Conservation (phyloP, 2,329 filamentous ascomycete species). For the Penicillium palitans region DNA sequence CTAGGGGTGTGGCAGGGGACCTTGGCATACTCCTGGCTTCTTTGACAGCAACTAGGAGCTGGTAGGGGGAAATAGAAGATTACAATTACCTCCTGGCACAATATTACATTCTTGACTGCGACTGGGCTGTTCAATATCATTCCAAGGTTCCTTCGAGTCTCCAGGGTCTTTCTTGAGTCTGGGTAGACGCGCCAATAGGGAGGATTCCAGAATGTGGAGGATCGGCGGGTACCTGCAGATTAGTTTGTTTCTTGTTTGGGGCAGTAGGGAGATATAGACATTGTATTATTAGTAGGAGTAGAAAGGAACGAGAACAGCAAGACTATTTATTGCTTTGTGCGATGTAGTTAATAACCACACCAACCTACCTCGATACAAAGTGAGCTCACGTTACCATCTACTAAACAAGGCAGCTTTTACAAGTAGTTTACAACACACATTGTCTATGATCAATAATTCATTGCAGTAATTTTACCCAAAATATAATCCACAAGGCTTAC, state of each 20-base stretch:
- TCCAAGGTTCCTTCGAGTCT: too few relatives aligned
- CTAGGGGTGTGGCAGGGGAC: neutral
- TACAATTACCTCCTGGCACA: neutral
- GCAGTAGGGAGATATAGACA: neutral
- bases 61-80: neutral
- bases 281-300: neutral
- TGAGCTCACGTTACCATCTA: neutral
- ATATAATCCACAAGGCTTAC: neutral
- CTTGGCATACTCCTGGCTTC: neutral
- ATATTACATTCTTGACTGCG: neutral
- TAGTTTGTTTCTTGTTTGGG: neutral
- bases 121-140: neutral
- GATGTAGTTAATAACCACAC: neutral
- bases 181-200: slow-evolving; percentile 1
- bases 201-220: neutral
- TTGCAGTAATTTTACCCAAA: slow-evolving; percentile 2
- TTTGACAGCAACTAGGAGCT: neutral
- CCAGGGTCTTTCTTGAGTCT: neutral
- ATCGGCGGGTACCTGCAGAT: slow-evolving; percentile 1
- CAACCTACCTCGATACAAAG: neutral
- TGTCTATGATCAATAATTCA: slow-evolving; percentile 6
- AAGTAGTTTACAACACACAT: neutral
- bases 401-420: neutral
- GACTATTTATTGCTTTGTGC: neutral
- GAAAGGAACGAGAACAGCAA: neutral